Evolutionary conservation across 352 stramenopile genomes (phyloP), one percentile per base, ranked within the genome.

Genomic region (Pythium monospermum): DNA sequence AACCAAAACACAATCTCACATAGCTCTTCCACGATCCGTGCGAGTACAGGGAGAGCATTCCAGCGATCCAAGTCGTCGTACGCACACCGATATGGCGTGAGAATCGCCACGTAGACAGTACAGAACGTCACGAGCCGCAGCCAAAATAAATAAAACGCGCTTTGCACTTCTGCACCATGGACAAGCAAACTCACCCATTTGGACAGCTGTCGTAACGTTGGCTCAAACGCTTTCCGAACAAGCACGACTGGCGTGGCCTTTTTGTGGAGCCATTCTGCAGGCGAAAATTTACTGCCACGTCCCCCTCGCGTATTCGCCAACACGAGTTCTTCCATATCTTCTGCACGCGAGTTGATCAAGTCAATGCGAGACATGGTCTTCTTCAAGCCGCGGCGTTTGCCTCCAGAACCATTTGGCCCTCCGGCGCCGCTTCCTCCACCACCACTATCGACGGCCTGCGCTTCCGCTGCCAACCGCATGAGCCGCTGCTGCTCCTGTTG

Each of bases 401-500:
- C 32, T 45, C 31, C 26, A 41, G 46, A 23, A 51, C 15, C 15
- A 11, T 52, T 23, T 3, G 30, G 8, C 26, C 10, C 39, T 3
- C 22, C 23, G 12, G n/a, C n/a, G n/a, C n/a, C n/a, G n/a, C n/a
- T n/a, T n/a, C n/a, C n/a, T n/a, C n/a, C n/a, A n/a, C n/a, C n/a
- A n/a, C 26, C 21, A 19, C 16, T 49, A 18, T 49, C 41, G n/a
- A 18, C 16, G 2, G 55, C 53, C 44, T 83, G 69, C 4, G 61
- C 61, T 58, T 76, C 71, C 19, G 64, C 59, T 0, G 70, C 68
- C 1, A 80, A 35, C 10, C 70, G 75, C 16, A 69, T 64, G 23
- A 83, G 54, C 6, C 69, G 55, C 21, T 81, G 72, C 27, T 90
- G 76, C 18, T 87, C 70, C 32, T 85, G 68, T 37, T 85, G 68